Conservation (phyloP, 192 early-diverging fungal species). For the Martensiomyces pterosporus region DNA sequence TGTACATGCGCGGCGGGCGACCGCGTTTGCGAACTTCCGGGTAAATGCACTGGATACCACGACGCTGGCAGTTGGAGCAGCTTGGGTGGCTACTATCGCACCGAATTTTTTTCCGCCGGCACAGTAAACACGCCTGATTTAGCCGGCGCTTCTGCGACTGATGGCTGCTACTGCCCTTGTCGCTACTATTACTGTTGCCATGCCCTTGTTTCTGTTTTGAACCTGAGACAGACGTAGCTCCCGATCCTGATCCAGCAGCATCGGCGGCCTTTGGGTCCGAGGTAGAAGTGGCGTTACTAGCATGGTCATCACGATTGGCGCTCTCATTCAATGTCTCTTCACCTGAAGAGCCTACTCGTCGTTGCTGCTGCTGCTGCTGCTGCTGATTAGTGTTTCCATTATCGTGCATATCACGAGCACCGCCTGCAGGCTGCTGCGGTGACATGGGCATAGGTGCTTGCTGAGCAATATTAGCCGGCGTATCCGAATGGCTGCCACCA, state of each 20-base stretch:
- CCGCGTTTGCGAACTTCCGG: conserved; percentile 47
- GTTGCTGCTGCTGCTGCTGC: neutral
- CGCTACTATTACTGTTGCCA: neutral
- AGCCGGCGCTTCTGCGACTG: conserved; percentile 42
- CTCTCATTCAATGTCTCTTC: neutral
- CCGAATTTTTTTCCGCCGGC: conserved; percentile 48
- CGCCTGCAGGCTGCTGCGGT: conserved; percentile 1
- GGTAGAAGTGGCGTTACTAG: no score
- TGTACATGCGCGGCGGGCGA: conserved; percentile 47
- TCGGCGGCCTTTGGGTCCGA: no score
- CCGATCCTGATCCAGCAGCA: no score
- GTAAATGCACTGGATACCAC: conserved; percentile 50
- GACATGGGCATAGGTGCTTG: neutral
- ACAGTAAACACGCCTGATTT: conserved; percentile 47
- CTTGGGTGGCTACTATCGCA: conserved; percentile 46
- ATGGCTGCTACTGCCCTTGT: conserved; percentile 10
- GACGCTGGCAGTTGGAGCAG: conserved; percentile 45
- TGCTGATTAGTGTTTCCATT: conserved; percentile 4
- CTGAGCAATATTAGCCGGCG: no score
- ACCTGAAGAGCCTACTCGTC: neutral
- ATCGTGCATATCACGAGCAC: conserved; percentile 13
- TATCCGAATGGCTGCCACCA: no score
- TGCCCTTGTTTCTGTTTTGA: conserved; percentile 2
- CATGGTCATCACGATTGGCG: neutral
- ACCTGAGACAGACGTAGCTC: neutral